These are phyloP conservation scores for Bretziella fagacearum DNA, from an alignment of 2,329 filamentous ascomycete genomes.

Conservation along the genomic window DNA sequence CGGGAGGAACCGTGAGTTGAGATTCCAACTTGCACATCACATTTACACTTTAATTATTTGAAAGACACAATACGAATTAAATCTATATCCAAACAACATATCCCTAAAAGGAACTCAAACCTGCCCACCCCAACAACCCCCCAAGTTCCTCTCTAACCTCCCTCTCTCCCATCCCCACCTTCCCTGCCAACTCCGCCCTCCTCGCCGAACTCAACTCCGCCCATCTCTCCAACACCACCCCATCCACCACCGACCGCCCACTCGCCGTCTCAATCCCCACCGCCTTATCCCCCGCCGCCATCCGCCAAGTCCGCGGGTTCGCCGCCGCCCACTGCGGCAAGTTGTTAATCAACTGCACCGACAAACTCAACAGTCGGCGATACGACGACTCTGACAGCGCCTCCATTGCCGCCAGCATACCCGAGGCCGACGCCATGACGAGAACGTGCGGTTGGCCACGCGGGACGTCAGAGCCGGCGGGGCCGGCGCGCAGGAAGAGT, in stretches of 20 bases:
- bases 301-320: conserved; percentile 66
- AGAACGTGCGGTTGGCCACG: conserved; percentile 31
- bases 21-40: too few relatives aligned
- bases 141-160: conserved; percentile 56
- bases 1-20: too few relatives aligned
- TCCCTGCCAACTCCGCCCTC: conserved; percentile 53
- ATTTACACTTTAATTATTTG: too few relatives aligned
- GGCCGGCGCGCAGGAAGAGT: conserved; percentile 47
- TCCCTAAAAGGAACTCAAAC: conserved; percentile 33
- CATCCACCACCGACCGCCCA: conserved; percentile 58
- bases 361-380: conserved; percentile 63
- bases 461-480: conserved; percentile 17
- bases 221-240: conserved; percentile 57
- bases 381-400: conserved; percentile 67
- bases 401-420: conserved; percentile 58
- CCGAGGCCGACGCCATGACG: conserved; percentile 58
- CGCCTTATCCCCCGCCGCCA: conserved; percentile 30
- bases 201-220: conserved; percentile 56
- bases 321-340: conserved; percentile 63
- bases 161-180: conserved; percentile 49
- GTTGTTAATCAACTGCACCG: conserved; percentile 60
- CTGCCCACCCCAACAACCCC: conserved; percentile 42
- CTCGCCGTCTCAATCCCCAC: conserved; percentile 41
- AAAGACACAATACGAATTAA: not conserved
- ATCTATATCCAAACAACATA: not conserved